These are phyloP conservation scores for Eucalyptus pauciflora DNA, from an alignment of 345 rosid genomes.

Conservation along the genomic window DNA sequence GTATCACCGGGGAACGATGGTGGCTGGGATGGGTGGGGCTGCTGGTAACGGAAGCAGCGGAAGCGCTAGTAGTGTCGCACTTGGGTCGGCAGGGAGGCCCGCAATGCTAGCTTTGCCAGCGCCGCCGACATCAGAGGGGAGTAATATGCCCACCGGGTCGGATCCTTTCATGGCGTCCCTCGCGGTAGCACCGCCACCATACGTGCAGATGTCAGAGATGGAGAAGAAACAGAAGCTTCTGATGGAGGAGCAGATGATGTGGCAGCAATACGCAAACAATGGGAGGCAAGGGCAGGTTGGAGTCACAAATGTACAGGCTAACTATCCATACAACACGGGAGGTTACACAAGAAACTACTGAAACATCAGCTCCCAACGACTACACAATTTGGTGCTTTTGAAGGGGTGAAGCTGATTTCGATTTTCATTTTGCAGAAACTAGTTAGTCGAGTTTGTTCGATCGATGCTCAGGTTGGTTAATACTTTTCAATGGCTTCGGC, in stretches of 20 bases:
- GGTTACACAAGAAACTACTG: background rate
- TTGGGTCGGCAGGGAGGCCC: slow-evolving; percentile 42
- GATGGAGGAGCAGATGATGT: slow-evolving; percentile 56
- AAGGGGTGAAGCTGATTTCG: background rate
- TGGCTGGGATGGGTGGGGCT: slow-evolving; percentile 42
- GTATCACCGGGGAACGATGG: slow-evolving; percentile 83
- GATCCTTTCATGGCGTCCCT: slow-evolving; percentile 68
- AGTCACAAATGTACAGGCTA: slow-evolving; percentile 1
- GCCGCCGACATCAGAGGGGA: slow-evolving; percentile 37
- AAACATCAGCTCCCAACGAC: background rate
- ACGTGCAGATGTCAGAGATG: slow-evolving; percentile 68
- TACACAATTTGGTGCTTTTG: background rate
- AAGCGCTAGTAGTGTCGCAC: slow-evolving; percentile 79
- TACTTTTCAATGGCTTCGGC: background rate
- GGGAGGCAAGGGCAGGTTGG: slow-evolving; percentile 49
- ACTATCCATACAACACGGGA: slow-evolving; percentile 2
- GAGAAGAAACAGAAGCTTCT: slow-evolving; percentile 58
- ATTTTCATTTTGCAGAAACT: background rate
- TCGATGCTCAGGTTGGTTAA: background rate
- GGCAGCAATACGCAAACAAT: slow-evolving; percentile 50
- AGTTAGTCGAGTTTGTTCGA: background rate
- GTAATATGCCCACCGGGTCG: background rate
- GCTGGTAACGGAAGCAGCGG: slow-evolving; percentile 46
- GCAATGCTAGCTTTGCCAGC: slow-evolving; percentile 54
- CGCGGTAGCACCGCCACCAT: slow-evolving; percentile 49